These are phyloP conservation scores for Aspergillus ustus DNA, from an alignment of 2,329 filamentous ascomycete species.

Conservation along the genomic window DNA sequence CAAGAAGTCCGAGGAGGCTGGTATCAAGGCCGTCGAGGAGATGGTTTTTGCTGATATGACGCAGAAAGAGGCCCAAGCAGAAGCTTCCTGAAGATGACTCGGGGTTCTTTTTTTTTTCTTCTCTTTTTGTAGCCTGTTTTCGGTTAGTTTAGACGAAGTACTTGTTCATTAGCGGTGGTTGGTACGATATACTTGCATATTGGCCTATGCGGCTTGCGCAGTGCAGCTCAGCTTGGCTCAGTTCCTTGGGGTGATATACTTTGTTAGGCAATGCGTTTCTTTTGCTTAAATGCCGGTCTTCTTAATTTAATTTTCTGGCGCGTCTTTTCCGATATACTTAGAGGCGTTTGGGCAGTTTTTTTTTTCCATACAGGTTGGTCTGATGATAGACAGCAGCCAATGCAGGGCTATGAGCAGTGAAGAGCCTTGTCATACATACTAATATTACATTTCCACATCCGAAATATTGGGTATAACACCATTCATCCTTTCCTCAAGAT, in stretches of 20 bases:
- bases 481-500: not conserved
- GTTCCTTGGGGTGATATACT: not conserved
- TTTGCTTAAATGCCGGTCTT: not conserved
- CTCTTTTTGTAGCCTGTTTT: not conserved
- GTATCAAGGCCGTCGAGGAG: slow-evolving; percentile 54
- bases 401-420: slow-evolving; percentile 3
- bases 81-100: slow-evolving; percentile 2
- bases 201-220: not conserved
- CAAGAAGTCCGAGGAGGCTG: slow-evolving; percentile 54
- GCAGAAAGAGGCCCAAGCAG: slow-evolving; percentile 17
- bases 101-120: not conserved
- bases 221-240: not conserved
- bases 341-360: slow-evolving; percentile 7
- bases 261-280: not conserved
- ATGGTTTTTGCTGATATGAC: slow-evolving; percentile 53
- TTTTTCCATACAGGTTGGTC: not conserved
- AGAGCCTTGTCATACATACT: slow-evolving; percentile 13
- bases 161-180: not conserved
- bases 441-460: slow-evolving; percentile 13
- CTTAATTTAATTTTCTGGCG: not conserved
- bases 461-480: slow-evolving; percentile 11
- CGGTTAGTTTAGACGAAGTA: not conserved
- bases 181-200: not conserved
- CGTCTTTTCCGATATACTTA: slow-evolving; percentile 1
- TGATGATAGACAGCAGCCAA: slow-evolving; percentile 5